phyloP scores from a whole-genome alignment of 2,329 filamentous ascomycete species.

The Trichoderma hamatum region DNA sequence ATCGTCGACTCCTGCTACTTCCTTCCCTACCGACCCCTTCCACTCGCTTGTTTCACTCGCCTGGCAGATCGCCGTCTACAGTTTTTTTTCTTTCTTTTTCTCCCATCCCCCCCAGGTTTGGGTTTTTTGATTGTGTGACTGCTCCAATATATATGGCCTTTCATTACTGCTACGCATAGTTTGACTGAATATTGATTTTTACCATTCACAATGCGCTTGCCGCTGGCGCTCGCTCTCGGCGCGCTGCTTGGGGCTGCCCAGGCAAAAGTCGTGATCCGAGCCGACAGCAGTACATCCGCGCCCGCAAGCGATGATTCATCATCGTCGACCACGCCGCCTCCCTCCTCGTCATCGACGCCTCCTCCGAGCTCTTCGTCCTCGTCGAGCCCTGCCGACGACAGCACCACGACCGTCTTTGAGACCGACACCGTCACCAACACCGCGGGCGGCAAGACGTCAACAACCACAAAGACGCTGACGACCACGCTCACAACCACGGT shows the following conservation, averaged over 20 bases:
- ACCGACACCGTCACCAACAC: constrained; percentile 39
- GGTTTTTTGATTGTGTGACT: background rate
- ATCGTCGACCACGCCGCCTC: constrained; percentile 11
- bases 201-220: constrained; percentile 31
- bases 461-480: constrained; percentile 36
- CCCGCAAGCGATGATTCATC: background rate
- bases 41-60: constrained; percentile 25
- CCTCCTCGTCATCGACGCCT: constrained; percentile 35
- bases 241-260: constrained; percentile 31
- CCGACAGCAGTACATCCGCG: constrained; percentile 15
- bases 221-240: constrained; percentile 32
- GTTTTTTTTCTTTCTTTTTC: background rate
- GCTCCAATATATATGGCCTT: constrained; percentile 6
- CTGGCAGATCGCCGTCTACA: constrained; percentile 1
- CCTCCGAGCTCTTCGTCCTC: constrained; percentile 4
- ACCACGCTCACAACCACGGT: constrained; percentile 36
- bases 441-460: constrained; percentile 34
- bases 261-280: constrained; percentile 28
- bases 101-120: background rate
- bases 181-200: background rate
- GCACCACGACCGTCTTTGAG: constrained; percentile 36
- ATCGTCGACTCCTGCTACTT: constrained; percentile 13
- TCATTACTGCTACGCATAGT: constrained; percentile 2
- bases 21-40: constrained; percentile 20
- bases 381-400: constrained; percentile 26